Base-by-base conservation (phyloP, 176 grass and related monocot genomes). In the Musa beccarii region DNA sequence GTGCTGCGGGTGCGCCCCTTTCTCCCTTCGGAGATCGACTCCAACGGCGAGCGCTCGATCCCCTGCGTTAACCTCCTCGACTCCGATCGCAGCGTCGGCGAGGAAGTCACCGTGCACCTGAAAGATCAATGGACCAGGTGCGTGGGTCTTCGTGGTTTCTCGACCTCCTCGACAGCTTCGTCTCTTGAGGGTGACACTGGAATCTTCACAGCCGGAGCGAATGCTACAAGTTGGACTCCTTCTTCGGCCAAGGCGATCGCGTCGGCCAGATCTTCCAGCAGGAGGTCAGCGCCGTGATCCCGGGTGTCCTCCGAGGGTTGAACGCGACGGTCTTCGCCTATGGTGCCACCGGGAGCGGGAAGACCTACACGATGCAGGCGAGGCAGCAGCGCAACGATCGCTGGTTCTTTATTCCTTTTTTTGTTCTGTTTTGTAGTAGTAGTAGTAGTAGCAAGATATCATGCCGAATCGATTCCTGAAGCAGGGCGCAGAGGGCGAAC, bases 361-460 rank as follows among this genome's bases (percentile, higher is more conserved):
- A 98, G 76, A 98, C 95, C n/a, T 94, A 87, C 79, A 94, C 86
- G 0, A 99, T 99, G 91, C 88, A 93, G 86, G 94, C 89, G 66
- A 14, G 23, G 2, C 6, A n/a, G 54, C 0, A 57, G 57, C 34
- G 24, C 57, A 57, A 11, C 56, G 84, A 21, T 63, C 54, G 72
- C 14, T 22, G 54, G 7, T 22, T 8, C 26, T 49, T 70, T 51
- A 14, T 52, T 51, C 68, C 4, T 6, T 43, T 43, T 43, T 43
- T 6, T 43, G 34, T 43, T 43, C 34, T 6, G 34, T 43, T 43
- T 43, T 43, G 34, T 43, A 43, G 34, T 43, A 43, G 34, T 43
- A 43, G 34, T 43, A 43, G 34, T 11, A 52, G 19, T n/a, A 51
- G 17, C 43, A 51, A 20, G 16, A n/a, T 20, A 17, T 70, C 2